These are phyloP conservation scores for Solanum arcanum DNA, from an alignment of 257 asterid species.

Conservation along the genomic window DNA sequence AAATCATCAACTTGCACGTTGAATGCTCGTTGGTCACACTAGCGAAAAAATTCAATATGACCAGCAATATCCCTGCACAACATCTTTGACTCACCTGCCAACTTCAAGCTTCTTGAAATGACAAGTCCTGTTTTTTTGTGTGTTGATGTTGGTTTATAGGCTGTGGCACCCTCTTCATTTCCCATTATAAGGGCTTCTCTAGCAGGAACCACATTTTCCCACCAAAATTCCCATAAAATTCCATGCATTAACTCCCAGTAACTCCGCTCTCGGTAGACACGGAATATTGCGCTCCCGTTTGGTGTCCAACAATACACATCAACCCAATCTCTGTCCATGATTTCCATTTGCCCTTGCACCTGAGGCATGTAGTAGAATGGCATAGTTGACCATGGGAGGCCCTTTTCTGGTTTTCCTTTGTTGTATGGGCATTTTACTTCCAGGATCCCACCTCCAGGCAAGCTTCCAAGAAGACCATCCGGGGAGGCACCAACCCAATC, in stretches of 20 bases:
- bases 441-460: slow-evolving; percentile 66
- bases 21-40: background rate
- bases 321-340: slow-evolving; percentile 83
- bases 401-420: slow-evolving; percentile 78
- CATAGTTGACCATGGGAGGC: slow-evolving; percentile 68
- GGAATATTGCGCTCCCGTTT: slow-evolving; percentile 75
- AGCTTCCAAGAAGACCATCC: slow-evolving; percentile 65
- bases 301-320: slow-evolving; percentile 97
- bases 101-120: slow-evolving; percentile 57
- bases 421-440: slow-evolving; percentile 96
- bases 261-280: slow-evolving; percentile 51
- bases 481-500: slow-evolving; percentile 97
- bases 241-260: slow-evolving; percentile 73
- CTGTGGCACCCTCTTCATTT: slow-evolving; percentile 48
- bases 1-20: background rate
- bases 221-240: slow-evolving; percentile 82
- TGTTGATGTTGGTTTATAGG: slow-evolving; percentile 52
- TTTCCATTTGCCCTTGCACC: slow-evolving; percentile 97
- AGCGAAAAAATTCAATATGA: slow-evolving; percentile 44
- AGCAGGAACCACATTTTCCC: slow-evolving; percentile 90
- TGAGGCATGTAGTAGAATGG: slow-evolving; percentile 98
- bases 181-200: slow-evolving; percentile 60
- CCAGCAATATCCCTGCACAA: slow-evolving; percentile 85
- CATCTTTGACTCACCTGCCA: slow-evolving; percentile 67
- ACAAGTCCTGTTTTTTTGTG: slow-evolving; percentile 67